Base-by-base conservation (phyloP, 106 monocot species). In the Apostasia ramifera region DNA sequence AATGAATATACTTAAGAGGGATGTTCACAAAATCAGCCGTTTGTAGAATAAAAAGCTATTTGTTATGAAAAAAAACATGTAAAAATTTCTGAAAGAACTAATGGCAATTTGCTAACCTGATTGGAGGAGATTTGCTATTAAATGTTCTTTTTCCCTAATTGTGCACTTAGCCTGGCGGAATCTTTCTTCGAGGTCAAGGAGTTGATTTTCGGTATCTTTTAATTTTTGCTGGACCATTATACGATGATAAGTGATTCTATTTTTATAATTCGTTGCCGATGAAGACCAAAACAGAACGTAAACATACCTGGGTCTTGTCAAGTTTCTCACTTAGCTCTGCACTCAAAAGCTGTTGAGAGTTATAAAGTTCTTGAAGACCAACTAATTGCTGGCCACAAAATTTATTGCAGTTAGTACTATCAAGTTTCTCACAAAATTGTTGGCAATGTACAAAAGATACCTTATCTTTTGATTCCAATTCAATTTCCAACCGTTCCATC, bases 401-500 rank as follows among this genome's bases (percentile, higher is more conserved):
- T 53, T 71, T 26, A 26, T 26, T 26, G 26, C 26, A 26, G 26
- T 26, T 26, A 26, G 26, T 26, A 26, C 26, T 26, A 26, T 26
- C 26, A 26, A 26, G 26, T 26, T 26, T 26, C 26, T 26, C 26
- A 26, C 26, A 26, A 26, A 26, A 26, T 26, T 26, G 26, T 26
- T 26, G 26, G 26, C 38, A 67, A 75, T 44, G 8, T 59, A 61
- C 12, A 8, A 8, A 48, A 65, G 12, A 6, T 69, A 92, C 97
- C 80, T 98, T 98, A 73, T 98, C 97, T 73, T 87, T 98, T 5
- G 87, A 85, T 55, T 98, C 92, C 76, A 85, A 76, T 66, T 93
- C 85, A 65, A 80, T 79, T 73, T 90, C 97, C 69, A 98, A 59
- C 2, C 62, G 78, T 75, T 92, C 97, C 39, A 98, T 83, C 79